Evolutionary conservation across 441 rosid species (phyloP), one percentile per base, ranked within the genome.

Genomic region (Adansonia grandidieri): DNA sequence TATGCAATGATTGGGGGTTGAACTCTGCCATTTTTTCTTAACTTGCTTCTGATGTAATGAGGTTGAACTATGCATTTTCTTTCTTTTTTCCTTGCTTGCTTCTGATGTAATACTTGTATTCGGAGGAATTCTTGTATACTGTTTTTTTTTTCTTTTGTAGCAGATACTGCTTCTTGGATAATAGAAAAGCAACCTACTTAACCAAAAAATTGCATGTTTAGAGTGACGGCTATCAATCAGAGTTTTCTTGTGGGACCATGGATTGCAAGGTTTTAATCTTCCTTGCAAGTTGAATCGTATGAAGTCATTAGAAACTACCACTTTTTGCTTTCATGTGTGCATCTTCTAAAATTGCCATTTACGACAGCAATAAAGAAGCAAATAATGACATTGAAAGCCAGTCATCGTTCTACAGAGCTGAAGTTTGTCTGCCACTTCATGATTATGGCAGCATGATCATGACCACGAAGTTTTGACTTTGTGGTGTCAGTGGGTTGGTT

Each of bases 401-500:
- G 58, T 19, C 44, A 76, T 53, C 37, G 75, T 70, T 65, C 24
- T 32, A 40, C 9, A 57, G 54, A 75, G 11, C 37, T 42, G 10
- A 63, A 69, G 7, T 11, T 42, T 15, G 14, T 22, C 40, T 70
- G n/a, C 22, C 37, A 17, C 77, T 17, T 70, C 32, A 51, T 78
- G 72, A 64, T 44, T 45, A 19, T 70, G 20, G 15, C 68, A 22
- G 44, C 69, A 32, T 19, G 65, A 58, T 68, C 57, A 77, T 42
- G 62, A 47, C 54, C 57, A 32, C 50, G 20, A 78, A 71, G 71
- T 75, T 53, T 73, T 76, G 61, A 22, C 67, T 63, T 71, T 61
- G 2, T 77, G 67, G 80, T 60, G 45, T 67, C 68, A 28, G 50
- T 45, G 10, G 65, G 76, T 78, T 78, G 81, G 72, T 65, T 62